Base-by-base conservation (phyloP, 148 eudicot genomes). In the Cornus suecica region DNA sequence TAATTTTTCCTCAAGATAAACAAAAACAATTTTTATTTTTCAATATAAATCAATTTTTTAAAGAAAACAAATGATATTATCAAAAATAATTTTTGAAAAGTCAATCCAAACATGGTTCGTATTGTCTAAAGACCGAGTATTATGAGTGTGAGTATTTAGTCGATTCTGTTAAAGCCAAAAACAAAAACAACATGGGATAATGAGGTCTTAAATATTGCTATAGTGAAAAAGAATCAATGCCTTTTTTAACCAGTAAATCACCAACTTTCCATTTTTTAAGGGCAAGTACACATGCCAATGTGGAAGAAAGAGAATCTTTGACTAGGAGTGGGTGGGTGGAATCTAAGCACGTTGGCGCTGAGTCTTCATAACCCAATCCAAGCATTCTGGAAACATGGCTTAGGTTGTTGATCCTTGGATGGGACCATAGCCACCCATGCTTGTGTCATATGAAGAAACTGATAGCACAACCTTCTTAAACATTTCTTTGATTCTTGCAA, bases 341-440 rank as follows among this genome's bases (percentile, higher is more conserved):
- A 22, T 34, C 5, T n/a, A 68, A 48, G 4, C 82, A 77, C 82
- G 74, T 41, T 3, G 28, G 29, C 45, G 66, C 63, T 77, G 80
- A 77, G 70, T 61, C 1, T 74, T 63, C 63, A 79, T 67, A 24
- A 79, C 45, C 82, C 82, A 79, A 61, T 79, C 73, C 14, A 73
- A 20, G 51, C 77, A 79, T 10, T 42, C 45, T 15, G 82, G 14
- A 74, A 79, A 73, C 69, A 60, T 22, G 82, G 82, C 2, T n/a
- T n/a, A 5, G 34, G 34, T 5, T 32, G 34, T 2, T 32, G 34
- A 37, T 62, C 27, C 7, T 29, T 64, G 26, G 78, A 66, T 1
- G 78, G 78, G 42, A 75, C 78, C 78, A 66, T 66, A 30, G 78
- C 71, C 70, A 75, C 78, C 78, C 78, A 75, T 11, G 71, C 71